Base-by-base conservation (phyloP, 1,284 basidiomycete genomes). In the Tilletia horrida region DNA sequence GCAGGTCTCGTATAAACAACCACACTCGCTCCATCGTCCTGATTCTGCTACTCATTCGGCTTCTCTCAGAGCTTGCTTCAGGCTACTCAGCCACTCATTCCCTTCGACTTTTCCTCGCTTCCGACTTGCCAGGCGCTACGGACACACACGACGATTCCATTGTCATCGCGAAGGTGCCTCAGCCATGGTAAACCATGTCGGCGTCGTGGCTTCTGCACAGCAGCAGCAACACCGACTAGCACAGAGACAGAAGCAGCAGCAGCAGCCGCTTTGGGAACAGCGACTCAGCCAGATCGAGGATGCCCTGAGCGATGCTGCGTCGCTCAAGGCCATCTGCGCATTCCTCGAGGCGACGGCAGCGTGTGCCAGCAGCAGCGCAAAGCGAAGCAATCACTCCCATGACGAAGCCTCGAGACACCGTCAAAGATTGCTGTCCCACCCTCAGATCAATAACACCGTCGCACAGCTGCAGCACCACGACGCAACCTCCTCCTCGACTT, bases 301-400 rank as follows among this genome's bases (percentile, higher is more conserved):
- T 14, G 55, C n/a, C 4, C 55, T 59, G 27, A 18, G 25, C 27
- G 55, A 59, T 25, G 27, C 55, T n/a, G 27, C 29, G n/a, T 25
- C 31, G 7, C 55, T 59, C 14, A 31, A 59, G 55, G 27, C 31
- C 8, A 16, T 59, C 55, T 59, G 55, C 55, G 55, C 55, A 13
- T 35, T 59, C 55, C 27, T 59, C 11, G 29, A 59, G 14, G 35
- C 55, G 4, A 59, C 35, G 35, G 35, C 35, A 40, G 35, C 35
- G 11, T 6, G 35, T 11, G 35, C 35, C 6, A 40, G 11, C 35
- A 40, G 35, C 11, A 40, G 35, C 11, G 35, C 35, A 52, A 27
- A 52, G 6, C 50, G 21, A 21, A 52, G 35, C 35, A 40, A 40
- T 40, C 6, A 11, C n/a, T 52, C 50, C 11, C n/a, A 52, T 6